Evolutionary conservation across 345 rosid species (phyloP).

Genomic region (Anacardium occidentale): DNA sequence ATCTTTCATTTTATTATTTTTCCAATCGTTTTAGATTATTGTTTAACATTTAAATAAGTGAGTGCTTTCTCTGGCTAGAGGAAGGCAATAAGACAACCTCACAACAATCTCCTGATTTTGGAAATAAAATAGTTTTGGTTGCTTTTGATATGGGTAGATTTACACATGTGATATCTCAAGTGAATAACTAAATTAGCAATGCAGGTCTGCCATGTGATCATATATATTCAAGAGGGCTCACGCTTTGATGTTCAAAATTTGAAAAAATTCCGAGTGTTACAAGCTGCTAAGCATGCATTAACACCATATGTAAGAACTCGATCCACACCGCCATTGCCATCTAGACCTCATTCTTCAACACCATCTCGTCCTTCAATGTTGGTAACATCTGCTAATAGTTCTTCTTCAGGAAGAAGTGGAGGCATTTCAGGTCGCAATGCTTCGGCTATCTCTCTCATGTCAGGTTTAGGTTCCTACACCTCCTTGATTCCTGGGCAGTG

Average conservation of each 20-base stretch:
- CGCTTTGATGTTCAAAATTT: constrained; percentile 56
- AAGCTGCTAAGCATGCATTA: constrained; percentile 67
- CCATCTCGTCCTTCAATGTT: constrained; percentile 33
- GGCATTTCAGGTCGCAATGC: constrained; percentile 46
- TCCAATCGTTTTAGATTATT: neutral
- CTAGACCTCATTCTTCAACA: constrained; percentile 48
- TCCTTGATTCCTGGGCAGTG: constrained; percentile 79
- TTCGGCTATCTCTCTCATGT: constrained; percentile 61
- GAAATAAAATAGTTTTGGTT: neutral
- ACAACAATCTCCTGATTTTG: neutral
- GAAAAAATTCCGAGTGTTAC: constrained; percentile 74
- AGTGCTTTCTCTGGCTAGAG: neutral
- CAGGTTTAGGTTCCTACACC: constrained; percentile 68
- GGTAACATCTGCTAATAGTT: constrained; percentile 27
- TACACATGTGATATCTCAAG: constrained; percentile 12
- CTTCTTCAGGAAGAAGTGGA: constrained; percentile 55
- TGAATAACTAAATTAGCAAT: constrained; percentile 35
- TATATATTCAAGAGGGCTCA: constrained; percentile 67
- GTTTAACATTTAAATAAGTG: neutral
- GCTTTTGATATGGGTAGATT: constrained; percentile 4
- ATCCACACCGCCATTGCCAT: constrained; percentile 43
- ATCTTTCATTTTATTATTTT: neutral
- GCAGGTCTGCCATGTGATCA: constrained; percentile 87
- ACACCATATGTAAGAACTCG: constrained; percentile 56
- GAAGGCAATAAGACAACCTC: neutral